Evolutionary conservation across 2,329 filamentous ascomycete genomes (phyloP), one percentile per base, ranked within the genome.

Genomic region (Penicillium verrucosum): DNA sequence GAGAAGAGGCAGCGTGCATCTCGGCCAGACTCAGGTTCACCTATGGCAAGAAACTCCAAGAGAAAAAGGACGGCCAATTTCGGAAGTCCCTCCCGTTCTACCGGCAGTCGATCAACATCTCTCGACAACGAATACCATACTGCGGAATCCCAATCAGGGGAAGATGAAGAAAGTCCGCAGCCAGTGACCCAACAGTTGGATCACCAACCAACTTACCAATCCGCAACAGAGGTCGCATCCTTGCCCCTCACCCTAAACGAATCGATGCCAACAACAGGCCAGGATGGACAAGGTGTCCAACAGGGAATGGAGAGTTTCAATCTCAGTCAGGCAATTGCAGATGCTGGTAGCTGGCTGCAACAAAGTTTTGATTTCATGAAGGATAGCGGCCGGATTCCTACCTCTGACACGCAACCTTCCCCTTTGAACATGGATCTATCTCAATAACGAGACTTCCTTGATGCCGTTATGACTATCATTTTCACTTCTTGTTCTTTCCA

Each of bases 311-410:
- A 76, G 10, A 70, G 67, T n/a, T 78, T 78, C 49, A 72, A 77
- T 54, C 68, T 78, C 5, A 74, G 69, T 42, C 72, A 76, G 61
- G 75, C 75, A 1, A 77, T 79, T n/a, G 73, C 72, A 6, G 77
- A 79, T 54, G 68, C 76, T 10, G 76, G 76, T 5, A 78, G 74
- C 58, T 79, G 75, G 68, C 63, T 79, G n/a, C 73, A 71, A 37
- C 69, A 77, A 49, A 77, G 73, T 56, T 78, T 76, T 61, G 75
- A 78, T 57, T 66, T 75, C 21, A 70, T 75, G 52, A 71, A 69
- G 49, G 73, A 77, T 7, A 57, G 68, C 41, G 60, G 59, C 40
- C 55, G 61, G 2, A 27, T 51, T 27, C 21, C 16, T 7, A 56
- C 63, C 27, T 25, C 55, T 25, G 58, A 50, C 4, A 40, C 43